Evolutionary conservation across 2,329 filamentous ascomycete genomes (phyloP), one percentile per base, ranked within the genome.

Genomic region (Penicillium sp.): DNA sequence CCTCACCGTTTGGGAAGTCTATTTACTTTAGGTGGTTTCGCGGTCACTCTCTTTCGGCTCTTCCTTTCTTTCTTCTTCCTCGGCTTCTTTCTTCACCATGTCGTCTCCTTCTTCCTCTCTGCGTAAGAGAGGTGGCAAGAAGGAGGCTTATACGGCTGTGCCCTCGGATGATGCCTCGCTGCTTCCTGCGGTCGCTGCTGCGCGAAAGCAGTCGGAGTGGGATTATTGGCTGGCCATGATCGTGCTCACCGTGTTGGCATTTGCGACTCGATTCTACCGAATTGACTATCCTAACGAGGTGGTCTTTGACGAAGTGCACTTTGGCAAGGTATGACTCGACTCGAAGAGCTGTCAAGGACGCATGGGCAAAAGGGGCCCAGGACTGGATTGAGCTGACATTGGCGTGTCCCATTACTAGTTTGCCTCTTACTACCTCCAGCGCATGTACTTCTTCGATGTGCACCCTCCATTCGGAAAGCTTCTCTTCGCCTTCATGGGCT

Each of bases 391-490:
- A 46, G 47, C 65, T 70, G 49, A 74, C 64, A 43, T 31, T 40
- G 16, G 41, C 24, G 31, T 18, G 19, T 16, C 9, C 39, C 22
- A 22, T 22, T 4, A 2, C 44, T 68, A 81, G 80, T 82, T 82
- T 62, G 79, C 80, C 64, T 86, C 85, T 13, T 87, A 89, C 77
- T 99, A 99, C 77, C 88, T 99, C 69, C 89, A 97, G 80, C 89
- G 92, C 70, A 97, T 92, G 62, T 99, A 98, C 82, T 99, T 99
- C 84, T 99, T 99, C 87, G 95, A 99, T 81, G 95, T 99, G 56
- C 95, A 99, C 77, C 95, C 95, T 67, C 95, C 95, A 16, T 96
- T 99, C 70, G 95, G 91, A 78, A 99, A 99, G 83, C 92, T 99
- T 60, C 88, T 99, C 52, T 98, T 98, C 75, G 95, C 93, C 67